Evolutionary conservation across 768 basidiomycete genomes (phyloP).

Genomic region (Boletus reticulatus): DNA sequence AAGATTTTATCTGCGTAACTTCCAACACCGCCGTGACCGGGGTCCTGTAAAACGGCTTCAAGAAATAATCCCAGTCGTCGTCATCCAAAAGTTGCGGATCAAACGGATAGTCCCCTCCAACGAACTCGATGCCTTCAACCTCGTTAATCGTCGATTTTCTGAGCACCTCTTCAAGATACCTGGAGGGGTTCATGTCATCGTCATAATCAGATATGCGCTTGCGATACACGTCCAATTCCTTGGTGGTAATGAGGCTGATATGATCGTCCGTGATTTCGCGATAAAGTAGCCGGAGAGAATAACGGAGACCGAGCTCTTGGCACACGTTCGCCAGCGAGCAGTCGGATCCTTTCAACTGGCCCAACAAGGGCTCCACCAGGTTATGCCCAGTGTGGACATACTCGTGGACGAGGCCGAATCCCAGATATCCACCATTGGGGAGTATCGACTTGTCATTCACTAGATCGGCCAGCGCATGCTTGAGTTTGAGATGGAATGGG

Average conservation of each 20-base stretch:
- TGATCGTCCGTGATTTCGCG: too few species aligned
- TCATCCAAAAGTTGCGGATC: neutral
- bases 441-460: neutral
- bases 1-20: conserved; percentile 9
- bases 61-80: too few species aligned
- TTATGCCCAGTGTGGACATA: conserved; percentile 3
- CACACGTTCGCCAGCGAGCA: conserved; percentile 6
- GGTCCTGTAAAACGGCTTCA: neutral
- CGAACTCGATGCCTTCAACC: too few species aligned
- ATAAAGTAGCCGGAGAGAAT: conserved; percentile 6
- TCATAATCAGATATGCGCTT: too few species aligned
- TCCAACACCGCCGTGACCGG: conserved; percentile 8
- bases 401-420: conserved; percentile 15
- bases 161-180: too few species aligned
- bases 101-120: neutral
- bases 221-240: too few species aligned
- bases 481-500: neutral
- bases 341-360: conserved; percentile 9
- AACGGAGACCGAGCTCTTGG: conserved; percentile 1
- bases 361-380: neutral
- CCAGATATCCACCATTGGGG: conserved; percentile 9
- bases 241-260: too few species aligned
- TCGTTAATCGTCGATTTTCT: too few species aligned
- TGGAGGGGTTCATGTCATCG: too few species aligned
- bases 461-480: neutral